Base-by-base conservation (phyloP, 164 flowering plant species). In the Liquidambar formosana region DNA sequence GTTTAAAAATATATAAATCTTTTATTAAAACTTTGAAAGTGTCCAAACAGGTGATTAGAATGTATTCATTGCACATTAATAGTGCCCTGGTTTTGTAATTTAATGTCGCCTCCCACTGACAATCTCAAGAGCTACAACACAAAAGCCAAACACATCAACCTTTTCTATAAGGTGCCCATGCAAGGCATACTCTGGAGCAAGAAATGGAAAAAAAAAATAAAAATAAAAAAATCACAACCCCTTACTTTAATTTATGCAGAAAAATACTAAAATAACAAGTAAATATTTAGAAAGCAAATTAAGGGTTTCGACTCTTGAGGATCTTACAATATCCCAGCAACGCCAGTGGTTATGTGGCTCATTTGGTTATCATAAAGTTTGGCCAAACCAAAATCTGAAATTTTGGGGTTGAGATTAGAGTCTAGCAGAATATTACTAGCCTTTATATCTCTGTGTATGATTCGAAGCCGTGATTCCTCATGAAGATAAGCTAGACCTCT, bases 401-500 rank as follows among this genome's bases (percentile, higher is more conserved):
- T 85, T 71, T 88, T 90, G 27, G 89, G 86, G 64, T 61, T 64
- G 43, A 90, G 82, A 44, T 86, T 76, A 26, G 82, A 25, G 61
- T 89, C 91, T 3, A 89, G 89, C 46, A 91, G 79, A 72, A 89
- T 86, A 69, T 91, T 91, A 65, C 94, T 88, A 16, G 97, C 87
- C 74, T 89, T 91, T 28, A 91, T 87, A 78, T 89, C 97, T 66
- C 97, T 75, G 63, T 89, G 97, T 13, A 91, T 85, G 59, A 91
- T 86, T 25, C 90, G 72, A 25, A 80, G 62, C 61, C 88, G 75
- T 16, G 94, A 89, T 56, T 89, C 94, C 72, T 89, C 93, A 46
- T 89, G 97, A 66, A 91, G 94, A 78, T 89, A 91, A 60, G 94
- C 76, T 22, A 91, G 83, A 66, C 88, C 97, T 57, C 90, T 76